Evolutionary conservation across 768 basidiomycete genomes (phyloP), one percentile per base, ranked within the genome.

Genomic region (Phanerochaete carnosa): DNA sequence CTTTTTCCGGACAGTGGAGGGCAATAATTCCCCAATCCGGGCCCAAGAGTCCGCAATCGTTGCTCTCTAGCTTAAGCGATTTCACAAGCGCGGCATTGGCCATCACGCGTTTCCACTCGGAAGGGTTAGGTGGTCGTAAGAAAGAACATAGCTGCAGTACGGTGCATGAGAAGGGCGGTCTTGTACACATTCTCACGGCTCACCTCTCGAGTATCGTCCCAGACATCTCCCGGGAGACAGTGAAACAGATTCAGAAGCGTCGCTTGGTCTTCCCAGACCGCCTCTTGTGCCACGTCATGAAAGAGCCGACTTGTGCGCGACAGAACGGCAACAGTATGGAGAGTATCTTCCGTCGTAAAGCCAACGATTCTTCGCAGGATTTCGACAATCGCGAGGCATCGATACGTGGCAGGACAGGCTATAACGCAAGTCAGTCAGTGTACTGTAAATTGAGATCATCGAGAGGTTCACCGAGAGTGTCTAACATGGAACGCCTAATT

Each of bases 61-160:
- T n/a, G 33, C 25, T 16, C 37, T 51, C 8, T 6, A 29, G 12
- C 19, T 29, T 33, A n/a, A 52, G 22, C 11, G 58, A 26, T 25
- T 43, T 50, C 15, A 59, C 51, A 19, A 30, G 52, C 3, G 35
- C 51, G 16, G 58, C 58, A 35, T 59, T 39, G 28, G 45, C 39
- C 3, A 45, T 15, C 25, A 59, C 33, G 26, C 58, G 50, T n/a
- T 33, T 51, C 58, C 58, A 59, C n/a, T 59, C 58, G 3, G 19
- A 37, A 23, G 37, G 50, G 1, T 19, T 22, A 23, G 58, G 50
- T 30, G 58, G 58, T 2, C 57, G 46, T 1, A 37, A 15, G 37
- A 50, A 57, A 25, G 16, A 30, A 25, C 46, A 23, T 4, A 15
- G 23, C 49, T 28, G 12, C 30, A 32, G n/a, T n/a, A 45, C 29